Evolutionary conservation across 2,329 filamentous ascomycete genomes (phyloP).

Genomic region (Aspergillus ruber): DNA sequence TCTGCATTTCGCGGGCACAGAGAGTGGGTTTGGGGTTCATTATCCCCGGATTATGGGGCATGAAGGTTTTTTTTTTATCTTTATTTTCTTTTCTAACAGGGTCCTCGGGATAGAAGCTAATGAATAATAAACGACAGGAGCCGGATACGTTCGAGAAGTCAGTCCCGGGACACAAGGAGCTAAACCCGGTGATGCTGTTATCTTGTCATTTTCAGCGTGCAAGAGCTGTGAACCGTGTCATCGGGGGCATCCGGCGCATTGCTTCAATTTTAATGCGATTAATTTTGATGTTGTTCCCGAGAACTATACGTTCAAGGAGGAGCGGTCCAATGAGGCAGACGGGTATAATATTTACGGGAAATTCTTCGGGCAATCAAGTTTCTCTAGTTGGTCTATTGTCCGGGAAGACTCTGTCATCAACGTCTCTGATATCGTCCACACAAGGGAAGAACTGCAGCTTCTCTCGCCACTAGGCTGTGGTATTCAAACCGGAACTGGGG

Average conservation of each 20-base stretch:
- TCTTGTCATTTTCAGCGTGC: slow-evolving; percentile 46
- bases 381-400: slow-evolving; percentile 35
- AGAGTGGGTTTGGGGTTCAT: slow-evolving; percentile 29
- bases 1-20: slow-evolving; percentile 40
- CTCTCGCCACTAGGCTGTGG: slow-evolving; percentile 44
- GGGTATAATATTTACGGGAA: slow-evolving; percentile 22
- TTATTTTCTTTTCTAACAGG: not conserved
- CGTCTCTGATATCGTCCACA: slow-evolving; percentile 32
- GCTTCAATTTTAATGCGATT: slow-evolving; percentile 41
- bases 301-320: not conserved
- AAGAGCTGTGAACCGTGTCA: slow-evolving; percentile 43
- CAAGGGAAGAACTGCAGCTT: slow-evolving; percentile 26
- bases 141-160: slow-evolving; percentile 45
- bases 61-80: slow-evolving; percentile 36
- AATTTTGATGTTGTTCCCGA: slow-evolving; percentile 26
- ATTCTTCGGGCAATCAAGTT: slow-evolving; percentile 48
- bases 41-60: slow-evolving; percentile 49
- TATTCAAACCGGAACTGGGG: slow-evolving; percentile 41
- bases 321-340: slow-evolving; percentile 6
- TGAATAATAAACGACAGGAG: slow-evolving; percentile 8
- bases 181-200: slow-evolving; percentile 40
- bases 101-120: not conserved
- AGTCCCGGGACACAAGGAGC: slow-evolving; percentile 38
- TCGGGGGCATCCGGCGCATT: slow-evolving; percentile 43
- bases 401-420: slow-evolving; percentile 38